phyloP scores from a whole-genome alignment of 495 filamentous ascomycete species.

The Corynascus novoguineensis region DNA sequence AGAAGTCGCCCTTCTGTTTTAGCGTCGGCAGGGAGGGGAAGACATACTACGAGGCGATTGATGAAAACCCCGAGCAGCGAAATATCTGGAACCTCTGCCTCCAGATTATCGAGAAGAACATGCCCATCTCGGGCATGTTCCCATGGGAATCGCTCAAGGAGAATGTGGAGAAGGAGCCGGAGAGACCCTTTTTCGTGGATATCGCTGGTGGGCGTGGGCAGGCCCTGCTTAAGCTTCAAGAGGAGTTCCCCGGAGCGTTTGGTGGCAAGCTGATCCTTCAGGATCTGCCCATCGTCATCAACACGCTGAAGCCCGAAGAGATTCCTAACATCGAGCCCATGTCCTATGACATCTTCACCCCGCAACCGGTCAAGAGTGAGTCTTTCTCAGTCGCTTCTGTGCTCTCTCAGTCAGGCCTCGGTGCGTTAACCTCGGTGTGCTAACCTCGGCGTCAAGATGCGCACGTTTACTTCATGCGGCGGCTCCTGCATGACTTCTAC shows the following conservation, averaged over 20 bases:
- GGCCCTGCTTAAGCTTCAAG: slow-evolving; percentile 25
- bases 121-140: slow-evolving; percentile 35
- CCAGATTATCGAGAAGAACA: slow-evolving; percentile 24
- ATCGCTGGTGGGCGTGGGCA: slow-evolving; percentile 28
- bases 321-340: slow-evolving; percentile 17
- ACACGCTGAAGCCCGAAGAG: slow-evolving; percentile 15
- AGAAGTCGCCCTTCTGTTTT: slow-evolving; percentile 30
- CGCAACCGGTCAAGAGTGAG: slow-evolving; percentile 23
- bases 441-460: slow-evolving; percentile 27
- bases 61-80: slow-evolving; percentile 14
- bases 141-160: slow-evolving; percentile 29
- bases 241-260: slow-evolving; percentile 15
- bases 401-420: neutral
- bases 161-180: slow-evolving; percentile 29
- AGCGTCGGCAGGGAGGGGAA: slow-evolving; percentile 26
- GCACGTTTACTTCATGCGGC: slow-evolving; percentile 49
- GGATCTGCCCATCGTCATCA: slow-evolving; percentile 21
- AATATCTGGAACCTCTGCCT: slow-evolving; percentile 20
- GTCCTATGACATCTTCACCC: slow-evolving; percentile 18
- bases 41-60: slow-evolving; percentile 29
- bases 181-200: slow-evolving; percentile 31
- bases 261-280: slow-evolving; percentile 23
- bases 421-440: neutral
- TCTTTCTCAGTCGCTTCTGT: neutral
- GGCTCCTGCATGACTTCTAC: slow-evolving; percentile 50